These are phyloP conservation scores for Parachaetomium inaequale DNA, from an alignment of 495 filamentous ascomycete genomes.

Conservation along the genomic window DNA sequence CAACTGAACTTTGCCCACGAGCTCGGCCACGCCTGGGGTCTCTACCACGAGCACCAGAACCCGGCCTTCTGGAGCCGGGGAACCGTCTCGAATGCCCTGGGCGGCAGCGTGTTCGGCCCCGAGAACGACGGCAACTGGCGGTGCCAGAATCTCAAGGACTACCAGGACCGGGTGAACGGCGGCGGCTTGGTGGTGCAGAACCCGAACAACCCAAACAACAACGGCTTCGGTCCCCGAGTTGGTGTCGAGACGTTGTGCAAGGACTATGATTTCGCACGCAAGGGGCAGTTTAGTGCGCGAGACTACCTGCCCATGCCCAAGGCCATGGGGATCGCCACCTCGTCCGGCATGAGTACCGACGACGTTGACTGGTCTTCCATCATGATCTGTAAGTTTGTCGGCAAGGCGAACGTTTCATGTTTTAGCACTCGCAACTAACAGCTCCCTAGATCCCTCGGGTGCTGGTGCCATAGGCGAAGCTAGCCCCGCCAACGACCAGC, in stretches of 20 bases:
- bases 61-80: slow-evolving; percentile 7
- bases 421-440: neutral
- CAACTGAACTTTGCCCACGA: slow-evolving; percentile 22
- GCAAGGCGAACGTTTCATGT: neutral
- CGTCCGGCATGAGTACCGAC: neutral
- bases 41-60: slow-evolving; percentile 24
- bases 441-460: neutral
- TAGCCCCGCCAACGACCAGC: neutral
- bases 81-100: neutral
- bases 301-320: slow-evolving; percentile 16
- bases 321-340: neutral
- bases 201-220: neutral
- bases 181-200: neutral
- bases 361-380: slow-evolving; percentile 22
- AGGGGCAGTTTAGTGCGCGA: slow-evolving; percentile 3
- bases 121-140: slow-evolving; percentile 6
- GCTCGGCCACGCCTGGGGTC: slow-evolving; percentile 23
- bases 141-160: slow-evolving; percentile 11
- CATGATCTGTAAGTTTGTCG: slow-evolving; percentile 13
- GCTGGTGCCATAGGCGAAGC: neutral
- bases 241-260: slow-evolving; percentile 4
- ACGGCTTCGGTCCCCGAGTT: neutral
- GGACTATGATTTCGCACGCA: neutral
- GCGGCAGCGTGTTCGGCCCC: neutral
- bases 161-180: neutral